Conservation (phyloP, 2,329 filamentous ascomycete genomes). For the Amauroascus verrucosus region DNA sequence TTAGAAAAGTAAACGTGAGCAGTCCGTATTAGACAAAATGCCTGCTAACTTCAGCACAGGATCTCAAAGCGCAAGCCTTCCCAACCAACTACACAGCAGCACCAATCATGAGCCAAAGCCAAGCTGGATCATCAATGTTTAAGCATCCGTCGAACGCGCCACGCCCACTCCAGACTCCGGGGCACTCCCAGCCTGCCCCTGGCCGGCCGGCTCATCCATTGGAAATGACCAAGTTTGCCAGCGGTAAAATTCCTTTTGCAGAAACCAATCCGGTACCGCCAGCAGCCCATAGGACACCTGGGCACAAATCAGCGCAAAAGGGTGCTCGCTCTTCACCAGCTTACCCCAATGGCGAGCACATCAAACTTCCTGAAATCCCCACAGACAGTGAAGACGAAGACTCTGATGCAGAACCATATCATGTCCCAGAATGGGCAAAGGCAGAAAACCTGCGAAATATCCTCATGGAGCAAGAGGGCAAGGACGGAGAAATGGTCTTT, state of each 20-base stretch:
- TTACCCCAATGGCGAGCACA: slow-evolving; percentile 79
- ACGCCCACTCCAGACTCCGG: slow-evolving; percentile 45
- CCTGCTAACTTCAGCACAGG: slow-evolving; percentile 18
- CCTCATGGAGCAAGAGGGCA: slow-evolving; percentile 68
- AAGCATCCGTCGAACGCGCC: slow-evolving; percentile 22
- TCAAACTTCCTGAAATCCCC: slow-evolving; percentile 87
- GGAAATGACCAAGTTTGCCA: slow-evolving; percentile 80
- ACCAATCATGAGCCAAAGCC: slow-evolving; percentile 20
- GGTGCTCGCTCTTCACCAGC: slow-evolving; percentile 60
- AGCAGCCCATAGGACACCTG: slow-evolving; percentile 45
- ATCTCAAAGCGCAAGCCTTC: slow-evolving; percentile 33
- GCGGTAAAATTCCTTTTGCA: slow-evolving; percentile 81
- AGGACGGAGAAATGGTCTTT: slow-evolving; percentile 71
- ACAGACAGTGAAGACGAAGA: slow-evolving; percentile 90
- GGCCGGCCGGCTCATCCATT: slow-evolving; percentile 57
- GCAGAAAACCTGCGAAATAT: slow-evolving; percentile 69
- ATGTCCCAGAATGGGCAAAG: slow-evolving; percentile 74
- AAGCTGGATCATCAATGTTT: slow-evolving; percentile 27
- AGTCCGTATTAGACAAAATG: slow-evolving; percentile 26
- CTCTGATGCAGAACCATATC: slow-evolving; percentile 50
- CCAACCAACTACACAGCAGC: slow-evolving; percentile 29
- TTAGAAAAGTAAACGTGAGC: slow-evolving; percentile 52
- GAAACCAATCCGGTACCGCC: slow-evolving; percentile 51
- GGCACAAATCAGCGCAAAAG: slow-evolving; percentile 34
- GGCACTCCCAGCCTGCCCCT: slow-evolving; percentile 49